Base-by-base conservation (phyloP, 192 early-diverging fungal genomes). In the Gigaspora rosea region DNA sequence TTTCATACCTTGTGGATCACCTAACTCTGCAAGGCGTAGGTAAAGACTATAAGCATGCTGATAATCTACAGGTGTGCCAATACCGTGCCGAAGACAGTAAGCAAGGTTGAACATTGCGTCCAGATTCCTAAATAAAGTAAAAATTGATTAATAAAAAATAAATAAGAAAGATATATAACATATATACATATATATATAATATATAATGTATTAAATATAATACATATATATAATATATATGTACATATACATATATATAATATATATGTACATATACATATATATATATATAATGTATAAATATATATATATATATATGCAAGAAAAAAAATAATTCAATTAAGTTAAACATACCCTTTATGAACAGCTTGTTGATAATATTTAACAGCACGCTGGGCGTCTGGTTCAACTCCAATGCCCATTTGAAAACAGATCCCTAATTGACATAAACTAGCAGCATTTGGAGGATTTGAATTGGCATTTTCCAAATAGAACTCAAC, bases 71-170 rank as follows among this genome's bases (percentile, higher is more conserved):
- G 32, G 12, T 2, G 71, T 58, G n/a, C 71, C 71, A 10, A 72
- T 9, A 9, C 71, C 71, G 56, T 46, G 5, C n/a, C 71, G 71
- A 57, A 72, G 54, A 58, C 71, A 72, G 18, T 72, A 72, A 1
- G 71, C 71, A 41, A 57, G 54, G n/a, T 72, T 72, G 56, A 72
- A 72, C 71, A 58, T 72, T 41, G 71, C 71, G 36, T 72, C 71
- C 2, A 0, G 1, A 27, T 57, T 54, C 56, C 71, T 72, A 68
- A 20, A 16, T 18, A 48, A 36, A 33, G 13, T 63, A 57, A 57
- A 57, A 57, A 27, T 27, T 27, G 2, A 41, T 41, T 41, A 41
- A 41, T 6, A 11, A 11, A 56, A 56, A 1, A 18, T 11, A 5
- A 56, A 56, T 54, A 11, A 56, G 4, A 27, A 27, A 27, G 27